Conservation (phyloP, 2,329 filamentous ascomycete genomes). For the Apiospora rasikravindrae region DNA sequence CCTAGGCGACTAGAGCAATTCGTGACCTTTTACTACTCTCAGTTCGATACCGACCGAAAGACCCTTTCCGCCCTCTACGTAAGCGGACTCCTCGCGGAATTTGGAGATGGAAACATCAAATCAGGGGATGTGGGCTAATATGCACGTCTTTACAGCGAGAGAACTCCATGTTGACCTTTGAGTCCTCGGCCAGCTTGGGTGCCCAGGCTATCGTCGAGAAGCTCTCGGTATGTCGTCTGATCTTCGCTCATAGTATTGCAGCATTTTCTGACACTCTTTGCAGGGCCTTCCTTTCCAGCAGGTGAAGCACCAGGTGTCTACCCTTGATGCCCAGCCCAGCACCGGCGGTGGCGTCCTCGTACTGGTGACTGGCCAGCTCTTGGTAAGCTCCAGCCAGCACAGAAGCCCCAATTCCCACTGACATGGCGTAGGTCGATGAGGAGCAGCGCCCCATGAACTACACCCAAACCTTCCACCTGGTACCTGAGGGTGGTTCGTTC, state of each 20-base stretch:
- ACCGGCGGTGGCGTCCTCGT: conserved; percentile 77
- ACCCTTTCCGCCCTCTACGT: conserved; percentile 79
- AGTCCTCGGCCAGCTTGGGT: conserved; percentile 72
- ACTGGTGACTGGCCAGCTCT: conserved; percentile 83
- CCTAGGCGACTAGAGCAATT: conserved; percentile 71
- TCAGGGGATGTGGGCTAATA: conserved; percentile 17
- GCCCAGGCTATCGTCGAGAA: conserved; percentile 74
- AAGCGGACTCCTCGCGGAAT: conserved; percentile 44
- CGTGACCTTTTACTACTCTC: conserved; percentile 87
- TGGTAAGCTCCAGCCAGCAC: conserved; percentile 61
- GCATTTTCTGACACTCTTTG: background rate
- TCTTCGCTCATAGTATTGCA: conserved; percentile 20
- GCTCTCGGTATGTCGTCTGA: conserved; percentile 67
- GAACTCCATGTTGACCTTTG: conserved; percentile 92
- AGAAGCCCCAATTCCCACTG: conserved; percentile 8
- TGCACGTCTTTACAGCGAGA: conserved; percentile 64
- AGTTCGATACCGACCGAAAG: conserved; percentile 77
- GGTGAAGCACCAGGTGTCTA: conserved; percentile 78
- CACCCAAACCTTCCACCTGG: conserved; percentile 86
- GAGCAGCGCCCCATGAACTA: conserved; percentile 89
- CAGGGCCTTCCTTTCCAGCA: conserved; percentile 47
- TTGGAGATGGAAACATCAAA: background rate
- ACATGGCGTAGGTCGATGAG: conserved; percentile 73
- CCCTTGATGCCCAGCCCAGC: conserved; percentile 83
- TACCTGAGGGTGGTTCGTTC: conserved; percentile 73